Conservation (phyloP, 2,329 filamentous ascomycete species). For the Arthrinium phaeospermum region DNA sequence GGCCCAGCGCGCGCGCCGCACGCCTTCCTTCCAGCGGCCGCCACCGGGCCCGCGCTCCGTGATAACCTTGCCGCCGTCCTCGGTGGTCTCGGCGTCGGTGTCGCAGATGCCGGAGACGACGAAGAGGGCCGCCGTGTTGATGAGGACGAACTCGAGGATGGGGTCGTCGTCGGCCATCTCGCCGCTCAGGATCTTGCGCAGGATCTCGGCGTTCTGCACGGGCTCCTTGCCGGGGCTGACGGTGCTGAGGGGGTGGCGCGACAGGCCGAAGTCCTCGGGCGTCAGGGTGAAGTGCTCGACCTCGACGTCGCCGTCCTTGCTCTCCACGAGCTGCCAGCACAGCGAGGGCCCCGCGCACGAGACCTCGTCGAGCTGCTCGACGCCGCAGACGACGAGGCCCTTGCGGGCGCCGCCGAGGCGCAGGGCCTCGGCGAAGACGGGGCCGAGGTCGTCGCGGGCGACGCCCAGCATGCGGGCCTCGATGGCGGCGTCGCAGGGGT, state of each 20-base stretch:
- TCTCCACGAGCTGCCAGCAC: constrained; percentile 79
- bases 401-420: constrained; percentile 78
- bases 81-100: constrained; percentile 74
- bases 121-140: constrained; percentile 90
- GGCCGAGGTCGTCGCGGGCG: constrained; percentile 83
- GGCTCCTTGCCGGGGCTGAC: constrained; percentile 89
- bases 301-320: constrained; percentile 49
- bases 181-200: constrained; percentile 77
- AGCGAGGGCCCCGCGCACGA: constrained; percentile 87
- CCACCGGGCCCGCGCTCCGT: constrained; percentile 84
- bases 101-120: constrained; percentile 89
- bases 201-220: constrained; percentile 83
- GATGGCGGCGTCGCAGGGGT: constrained; percentile 82
- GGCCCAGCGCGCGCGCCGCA: constrained; percentile 85
- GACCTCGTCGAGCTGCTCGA: constrained; percentile 94
- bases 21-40: constrained; percentile 92
- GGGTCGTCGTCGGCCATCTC: constrained; percentile 78
- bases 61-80: constrained; percentile 81
- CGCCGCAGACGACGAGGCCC: constrained; percentile 89
- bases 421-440: constrained; percentile 86
- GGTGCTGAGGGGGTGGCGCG: constrained; percentile 72
- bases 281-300: constrained; percentile 80
- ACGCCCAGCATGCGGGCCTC: constrained; percentile 95
- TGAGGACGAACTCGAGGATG: constrained; percentile 89
- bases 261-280: constrained; percentile 87